These are phyloP conservation scores for Acanthochlamys bracteata DNA, from an alignment of 106 monocot genomes.

Conservation along the genomic window DNA sequence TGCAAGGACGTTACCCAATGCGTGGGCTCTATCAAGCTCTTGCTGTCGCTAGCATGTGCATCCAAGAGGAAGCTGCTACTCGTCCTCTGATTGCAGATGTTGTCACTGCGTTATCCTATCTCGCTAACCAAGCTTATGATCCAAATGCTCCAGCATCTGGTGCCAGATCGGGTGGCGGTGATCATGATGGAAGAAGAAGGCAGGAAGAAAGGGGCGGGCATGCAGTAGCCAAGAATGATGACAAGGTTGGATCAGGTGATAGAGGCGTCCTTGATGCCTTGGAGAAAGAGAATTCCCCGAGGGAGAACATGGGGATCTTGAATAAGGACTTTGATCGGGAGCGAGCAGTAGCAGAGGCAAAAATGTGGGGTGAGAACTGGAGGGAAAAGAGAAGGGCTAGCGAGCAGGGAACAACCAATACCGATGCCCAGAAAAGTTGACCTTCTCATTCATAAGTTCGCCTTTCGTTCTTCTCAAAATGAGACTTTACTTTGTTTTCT, in stretches of 20 bases:
- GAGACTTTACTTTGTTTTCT: neutral
- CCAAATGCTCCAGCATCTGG: conserved; percentile 5
- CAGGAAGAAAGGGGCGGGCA: conserved; percentile 7
- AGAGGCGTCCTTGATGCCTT: conserved; percentile 6
- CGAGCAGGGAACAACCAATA: conserved; percentile 3
- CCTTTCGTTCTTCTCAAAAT: neutral
- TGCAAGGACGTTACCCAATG: conserved; percentile 24
- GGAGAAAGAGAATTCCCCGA: conserved; percentile 18
- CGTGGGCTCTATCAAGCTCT: conserved; percentile 32
- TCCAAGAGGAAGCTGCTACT: conserved; percentile 27
- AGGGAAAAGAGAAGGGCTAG: conserved; percentile 32
- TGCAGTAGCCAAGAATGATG: conserved; percentile 5
- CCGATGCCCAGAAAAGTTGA: neutral
- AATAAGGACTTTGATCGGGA: conserved; percentile 43
- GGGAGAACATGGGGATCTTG: conserved; percentile 15
- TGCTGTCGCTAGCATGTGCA: conserved; percentile 29
- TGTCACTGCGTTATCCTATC: conserved; percentile 24
- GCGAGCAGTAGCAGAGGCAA: conserved; percentile 60
- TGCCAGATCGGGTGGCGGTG: neutral
- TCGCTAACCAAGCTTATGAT: conserved; percentile 19
- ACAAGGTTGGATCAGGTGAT: conserved; percentile 4
- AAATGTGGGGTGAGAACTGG: conserved; percentile 68
- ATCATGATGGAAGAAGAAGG: conserved; percentile 1
- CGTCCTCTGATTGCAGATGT: conserved; percentile 30
- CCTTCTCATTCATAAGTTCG: neutral